These are phyloP conservation scores for Exophiala sp. DNA, from an alignment of 2,329 filamentous ascomycete species.

Conservation along the genomic window DNA sequence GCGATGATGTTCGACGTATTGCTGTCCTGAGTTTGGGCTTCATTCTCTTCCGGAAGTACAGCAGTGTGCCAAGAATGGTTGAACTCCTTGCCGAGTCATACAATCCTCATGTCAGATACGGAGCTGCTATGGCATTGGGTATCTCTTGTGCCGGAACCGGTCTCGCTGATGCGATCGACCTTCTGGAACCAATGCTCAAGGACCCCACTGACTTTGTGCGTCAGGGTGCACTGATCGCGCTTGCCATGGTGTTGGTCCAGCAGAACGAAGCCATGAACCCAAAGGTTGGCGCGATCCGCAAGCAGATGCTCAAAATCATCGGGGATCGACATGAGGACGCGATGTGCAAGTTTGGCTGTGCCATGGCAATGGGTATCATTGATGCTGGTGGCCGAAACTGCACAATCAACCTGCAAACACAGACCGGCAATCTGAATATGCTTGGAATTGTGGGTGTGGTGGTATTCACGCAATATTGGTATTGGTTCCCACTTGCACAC, in stretches of 20 bases:
- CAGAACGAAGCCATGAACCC: slow-evolving; percentile 99
- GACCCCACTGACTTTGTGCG: slow-evolving; percentile 98
- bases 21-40: slow-evolving; percentile 98
- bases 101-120: slow-evolving; percentile 96
- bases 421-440: slow-evolving; percentile 98
- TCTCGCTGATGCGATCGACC: slow-evolving; percentile 90
- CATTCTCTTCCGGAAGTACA: slow-evolving; percentile 96
- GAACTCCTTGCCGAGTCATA: slow-evolving; percentile 97
- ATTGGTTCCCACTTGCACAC: slow-evolving; percentile 99
- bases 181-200: slow-evolving; percentile 99
- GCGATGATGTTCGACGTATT: slow-evolving; percentile 91
- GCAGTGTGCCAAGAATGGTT: slow-evolving; percentile 96
- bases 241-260: slow-evolving; percentile 99
- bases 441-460: slow-evolving; percentile 96
- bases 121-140: slow-evolving; percentile 95
- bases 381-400: slow-evolving; percentile 97
- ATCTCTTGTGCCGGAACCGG: slow-evolving; percentile 97
- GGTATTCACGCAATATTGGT: slow-evolving; percentile 99
- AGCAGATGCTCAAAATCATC: slow-evolving; percentile 90
- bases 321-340: slow-evolving; percentile 95
- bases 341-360: slow-evolving; percentile 98
- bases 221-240: slow-evolving; percentile 88
- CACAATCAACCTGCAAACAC: slow-evolving; percentile 95
- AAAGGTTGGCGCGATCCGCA: slow-evolving; percentile 85
- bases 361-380: slow-evolving; percentile 91